Evolutionary conservation across 202 grass and related monocot species (phyloP).

Genomic region (Musa balbisiana): DNA sequence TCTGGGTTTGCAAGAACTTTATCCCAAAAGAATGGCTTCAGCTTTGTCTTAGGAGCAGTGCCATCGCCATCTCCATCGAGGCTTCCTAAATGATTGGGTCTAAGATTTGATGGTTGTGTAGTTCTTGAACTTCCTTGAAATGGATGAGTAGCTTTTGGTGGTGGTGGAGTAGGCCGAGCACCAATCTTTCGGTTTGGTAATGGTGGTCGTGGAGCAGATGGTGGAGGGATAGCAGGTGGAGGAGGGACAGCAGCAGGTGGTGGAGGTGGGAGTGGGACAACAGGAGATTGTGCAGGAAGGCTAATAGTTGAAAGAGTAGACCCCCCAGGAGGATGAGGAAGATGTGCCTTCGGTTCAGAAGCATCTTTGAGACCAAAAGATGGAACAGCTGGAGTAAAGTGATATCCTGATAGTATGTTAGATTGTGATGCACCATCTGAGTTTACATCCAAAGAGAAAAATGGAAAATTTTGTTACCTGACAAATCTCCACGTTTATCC

Average conservation of each 20-base stretch:
- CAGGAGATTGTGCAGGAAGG: slow-evolving; percentile 23
- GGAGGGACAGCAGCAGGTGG: slow-evolving; percentile 11
- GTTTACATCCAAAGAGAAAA: background rate
- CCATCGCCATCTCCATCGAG: slow-evolving; percentile 28
- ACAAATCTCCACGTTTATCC: slow-evolving; percentile 1
- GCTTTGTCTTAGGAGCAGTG: slow-evolving; percentile 43
- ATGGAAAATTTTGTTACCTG: background rate
- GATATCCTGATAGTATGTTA: slow-evolving; percentile 17
- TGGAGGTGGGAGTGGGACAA: background rate
- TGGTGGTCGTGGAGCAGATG: background rate
- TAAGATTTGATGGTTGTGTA: slow-evolving; percentile 26
- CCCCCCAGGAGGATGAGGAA: slow-evolving; percentile 7
- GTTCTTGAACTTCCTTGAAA: slow-evolving; percentile 31
- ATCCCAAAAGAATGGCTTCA: slow-evolving; percentile 66
- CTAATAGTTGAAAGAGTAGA: slow-evolving; percentile 2
- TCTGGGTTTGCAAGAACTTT: slow-evolving; percentile 65
- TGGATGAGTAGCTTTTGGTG: slow-evolving; percentile 28
- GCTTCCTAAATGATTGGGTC: slow-evolving; percentile 12
- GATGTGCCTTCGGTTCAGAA: background rate
- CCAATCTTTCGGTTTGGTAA: slow-evolving; percentile 13
- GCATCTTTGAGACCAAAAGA: slow-evolving; percentile 25
- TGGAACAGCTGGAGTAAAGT: background rate
- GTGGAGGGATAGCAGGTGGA: background rate
- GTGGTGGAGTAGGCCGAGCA: slow-evolving; percentile 12
- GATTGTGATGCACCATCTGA: background rate